Evolutionary conservation across 305 asterid species (phyloP), one percentile per base, ranked within the genome.

Genomic region (Fraxinus baroniana): DNA sequence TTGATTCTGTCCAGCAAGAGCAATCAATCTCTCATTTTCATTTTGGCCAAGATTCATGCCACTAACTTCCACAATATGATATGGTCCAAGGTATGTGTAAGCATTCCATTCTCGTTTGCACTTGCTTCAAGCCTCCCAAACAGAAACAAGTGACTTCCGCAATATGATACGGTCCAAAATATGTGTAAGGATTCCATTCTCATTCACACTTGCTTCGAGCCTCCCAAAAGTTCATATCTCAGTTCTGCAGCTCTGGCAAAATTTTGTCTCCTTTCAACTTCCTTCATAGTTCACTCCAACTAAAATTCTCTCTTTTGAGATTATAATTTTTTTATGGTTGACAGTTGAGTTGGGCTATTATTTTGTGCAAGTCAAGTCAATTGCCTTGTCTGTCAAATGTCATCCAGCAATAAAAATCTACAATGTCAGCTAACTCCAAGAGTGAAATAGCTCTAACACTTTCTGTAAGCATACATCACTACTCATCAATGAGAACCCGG

Each of bases 201-300:
- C 93, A 0, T 71, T 86, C 2, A 90, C 85, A 26, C 84, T 83
- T 0, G 89, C 64, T 17, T 55, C 66, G n/a, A 55, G 66, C 95
- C 55, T 93, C 97, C 46, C 93, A 94, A 37, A 95, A 0, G 94
- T 97, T 32, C 98, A 30, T 93, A 93, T 83, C 89, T 91, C 86
- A 94, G 82, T 81, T 95, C 97, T 2, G 99, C 97, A 46, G 97
- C 95, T 80, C 97, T 84, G 1, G 98, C 97, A 55, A 95, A 94
- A 81, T 94, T 94, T 6, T 90, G 92, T 80, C 99, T 82, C 86
- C 97, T 88, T 81, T 95, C 97, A 41, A 98, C 97, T 86, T 95
- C 99, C 84, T 94, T 94, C 55, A 94, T 75, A 30, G 95, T 91
- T 8, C 85, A 86, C 5, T 95, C 99, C 76, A 95, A 86, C 72